These are phyloP conservation scores for Microcyclospora tardicrescens DNA, from an alignment of 2,329 filamentous ascomycete genomes.

Conservation along the genomic window DNA sequence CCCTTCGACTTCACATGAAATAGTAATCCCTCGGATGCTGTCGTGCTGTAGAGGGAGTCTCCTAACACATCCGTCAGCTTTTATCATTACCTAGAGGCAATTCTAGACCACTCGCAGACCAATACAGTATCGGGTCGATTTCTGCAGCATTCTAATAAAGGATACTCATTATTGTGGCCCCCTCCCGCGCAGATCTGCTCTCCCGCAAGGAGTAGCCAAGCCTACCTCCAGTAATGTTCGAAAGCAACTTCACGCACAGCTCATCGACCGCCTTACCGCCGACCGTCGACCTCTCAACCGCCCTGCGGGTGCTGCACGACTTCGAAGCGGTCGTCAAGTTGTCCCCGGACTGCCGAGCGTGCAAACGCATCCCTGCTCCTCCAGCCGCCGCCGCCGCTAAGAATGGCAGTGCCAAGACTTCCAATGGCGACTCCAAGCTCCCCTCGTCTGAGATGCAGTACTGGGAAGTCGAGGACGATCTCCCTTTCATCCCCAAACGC, in stretches of 20 bases:
- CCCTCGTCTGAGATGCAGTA: conserved; percentile 7
- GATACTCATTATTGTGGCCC: too few relatives aligned
- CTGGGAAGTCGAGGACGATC: conserved; percentile 24
- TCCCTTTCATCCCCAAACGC: conserved; percentile 22
- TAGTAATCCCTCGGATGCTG: too few relatives aligned
- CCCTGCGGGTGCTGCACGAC: conserved; percentile 20
- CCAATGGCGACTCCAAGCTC: conserved; percentile 5
- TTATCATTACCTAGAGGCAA: too few relatives aligned
- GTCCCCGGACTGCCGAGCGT: conserved; percentile 21
- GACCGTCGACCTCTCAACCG: conserved; percentile 12
- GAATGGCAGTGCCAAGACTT: conserved; percentile 5
- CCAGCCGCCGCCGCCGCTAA: conserved; percentile 2
- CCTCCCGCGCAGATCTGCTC: too few relatives aligned
- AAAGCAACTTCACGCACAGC: conserved; percentile 19
- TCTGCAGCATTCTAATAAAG: too few relatives aligned
- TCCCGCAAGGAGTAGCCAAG: neutral
- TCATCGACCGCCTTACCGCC: conserved; percentile 17
- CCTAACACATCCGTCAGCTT: too few relatives aligned
- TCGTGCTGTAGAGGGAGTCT: too few relatives aligned
- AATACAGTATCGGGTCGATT: too few relatives aligned
- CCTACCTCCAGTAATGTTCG: conserved; percentile 15
- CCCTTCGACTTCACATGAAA: too few relatives aligned
- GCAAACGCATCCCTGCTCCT: conserved; percentile 12
- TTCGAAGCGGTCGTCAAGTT: conserved; percentile 20
- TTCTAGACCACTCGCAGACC: too few relatives aligned